A percentile compares a stretch with the other conserved stretches of the same genome.
Conservation (phyloP, 345 rosid species). For the Combretum micranthum region DNA sequence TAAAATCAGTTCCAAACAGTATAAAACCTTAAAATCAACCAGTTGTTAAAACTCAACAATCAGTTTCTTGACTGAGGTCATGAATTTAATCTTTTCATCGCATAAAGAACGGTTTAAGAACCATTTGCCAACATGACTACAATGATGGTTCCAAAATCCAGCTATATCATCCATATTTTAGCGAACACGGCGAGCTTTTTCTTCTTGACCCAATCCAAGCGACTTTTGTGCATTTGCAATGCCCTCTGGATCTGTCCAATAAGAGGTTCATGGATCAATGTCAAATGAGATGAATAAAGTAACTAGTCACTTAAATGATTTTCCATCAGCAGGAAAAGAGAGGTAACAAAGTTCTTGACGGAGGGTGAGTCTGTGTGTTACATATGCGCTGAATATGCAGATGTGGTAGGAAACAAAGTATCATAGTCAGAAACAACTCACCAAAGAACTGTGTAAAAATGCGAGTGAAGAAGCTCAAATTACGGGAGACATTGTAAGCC, state of each 20-base stretch:
- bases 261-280: neutral
- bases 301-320: neutral
- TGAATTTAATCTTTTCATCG: too few species aligned
- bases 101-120: too few species aligned
- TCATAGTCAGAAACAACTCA: constrained; percentile 21
- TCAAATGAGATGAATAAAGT: neutral
- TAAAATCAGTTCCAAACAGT: too few species aligned
- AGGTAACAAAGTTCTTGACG: too few species aligned
- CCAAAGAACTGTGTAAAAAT: constrained; percentile 98
- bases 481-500: constrained; percentile 85
- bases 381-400: too few species aligned
- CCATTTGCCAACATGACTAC: neutral
- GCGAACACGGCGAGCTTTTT: constrained; percentile 68
- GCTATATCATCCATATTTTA: constrained; percentile 17
- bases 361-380: too few species aligned
- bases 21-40: neutral
- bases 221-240: constrained; percentile 91
- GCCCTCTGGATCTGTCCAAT: constrained; percentile 78
- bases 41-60: neutral
- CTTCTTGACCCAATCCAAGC: constrained; percentile 93
- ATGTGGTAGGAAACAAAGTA: too few species aligned
- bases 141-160: neutral
- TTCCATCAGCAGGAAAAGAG: too few species aligned
- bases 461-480: constrained; percentile 90
- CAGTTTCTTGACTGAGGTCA: neutral